These are phyloP conservation scores for Sporothrix humicola DNA, from an alignment of 2,329 filamentous ascomycete genomes.

Conservation along the genomic window DNA sequence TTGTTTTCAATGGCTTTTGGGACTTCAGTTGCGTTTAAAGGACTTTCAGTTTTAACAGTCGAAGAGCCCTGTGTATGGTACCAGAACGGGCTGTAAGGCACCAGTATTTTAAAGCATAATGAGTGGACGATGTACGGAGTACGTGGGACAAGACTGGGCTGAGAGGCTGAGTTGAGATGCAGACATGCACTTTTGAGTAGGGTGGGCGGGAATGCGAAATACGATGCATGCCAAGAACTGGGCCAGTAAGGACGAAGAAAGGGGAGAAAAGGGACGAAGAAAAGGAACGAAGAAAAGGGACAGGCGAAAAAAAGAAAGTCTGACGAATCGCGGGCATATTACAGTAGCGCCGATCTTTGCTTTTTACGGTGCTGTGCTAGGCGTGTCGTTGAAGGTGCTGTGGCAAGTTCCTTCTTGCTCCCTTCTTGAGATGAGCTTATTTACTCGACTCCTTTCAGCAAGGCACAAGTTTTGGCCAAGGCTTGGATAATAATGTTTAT, in stretches of 20 bases:
- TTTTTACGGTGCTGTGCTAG: background rate
- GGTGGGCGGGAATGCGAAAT: conserved; percentile 23
- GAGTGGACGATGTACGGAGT: background rate
- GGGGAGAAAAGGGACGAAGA: background rate
- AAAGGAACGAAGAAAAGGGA: background rate
- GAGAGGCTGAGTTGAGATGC: background rate
- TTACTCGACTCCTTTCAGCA: background rate
- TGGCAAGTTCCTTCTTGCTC: background rate
- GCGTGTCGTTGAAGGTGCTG: background rate
- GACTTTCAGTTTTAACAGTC: background rate
- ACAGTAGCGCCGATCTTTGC: background rate
- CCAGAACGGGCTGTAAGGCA: background rate
- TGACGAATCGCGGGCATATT: too few species aligned
- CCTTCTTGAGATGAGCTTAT: too few species aligned
- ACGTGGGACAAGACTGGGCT: background rate
- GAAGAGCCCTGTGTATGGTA: background rate
- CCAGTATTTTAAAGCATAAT: background rate
- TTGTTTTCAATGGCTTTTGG: background rate
- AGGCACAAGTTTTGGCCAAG: background rate
- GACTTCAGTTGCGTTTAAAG: background rate
- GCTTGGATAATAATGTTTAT: too few species aligned
- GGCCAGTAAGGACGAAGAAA: background rate
- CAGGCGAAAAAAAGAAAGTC: background rate
- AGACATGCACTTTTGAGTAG: background rate
- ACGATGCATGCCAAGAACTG: conserved; percentile 4